phyloP scores from a whole-genome alignment of 129 eudicot genomes.

The Tanacetum coccineum region DNA sequence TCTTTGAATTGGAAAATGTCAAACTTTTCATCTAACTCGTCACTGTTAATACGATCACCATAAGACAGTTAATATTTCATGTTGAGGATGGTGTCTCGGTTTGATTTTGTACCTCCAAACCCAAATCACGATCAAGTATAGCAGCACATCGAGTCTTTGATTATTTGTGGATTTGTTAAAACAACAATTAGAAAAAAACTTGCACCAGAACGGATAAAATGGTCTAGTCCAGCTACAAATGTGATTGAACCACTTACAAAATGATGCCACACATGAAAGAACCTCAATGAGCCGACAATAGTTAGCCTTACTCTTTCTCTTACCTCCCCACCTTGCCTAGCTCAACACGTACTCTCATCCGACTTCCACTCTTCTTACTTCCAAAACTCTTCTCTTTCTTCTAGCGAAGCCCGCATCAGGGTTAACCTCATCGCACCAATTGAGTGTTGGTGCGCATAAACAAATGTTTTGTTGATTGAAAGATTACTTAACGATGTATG shows the following conservation, averaged over 20 bases:
- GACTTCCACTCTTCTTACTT: too few species aligned
- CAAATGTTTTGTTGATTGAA: constrained; percentile 34
- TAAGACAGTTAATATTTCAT: constrained; percentile 34
- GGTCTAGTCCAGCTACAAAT: constrained; percentile 29
- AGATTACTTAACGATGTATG: constrained; percentile 17
- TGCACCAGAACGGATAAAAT: constrained; percentile 11
- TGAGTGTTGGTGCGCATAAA: constrained; percentile 34
- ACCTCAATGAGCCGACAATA: constrained; percentile 24
- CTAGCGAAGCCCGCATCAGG: too few species aligned
- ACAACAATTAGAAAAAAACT: constrained; percentile 21
- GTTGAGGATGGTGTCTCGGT: constrained; percentile 35
- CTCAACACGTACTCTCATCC: too few species aligned
- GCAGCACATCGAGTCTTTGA: constrained; percentile 9
- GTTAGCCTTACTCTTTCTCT: constrained; percentile 33
- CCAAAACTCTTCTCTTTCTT: too few species aligned
- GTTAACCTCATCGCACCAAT: constrained; percentile 24
- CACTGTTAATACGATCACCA: constrained; percentile 17
- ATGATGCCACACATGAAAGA: constrained; percentile 9
- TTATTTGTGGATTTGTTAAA: constrained; percentile 22
- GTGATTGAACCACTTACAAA: constrained; percentile 18
- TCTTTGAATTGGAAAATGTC: constrained; percentile 29
- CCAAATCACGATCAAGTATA: constrained; percentile 19
- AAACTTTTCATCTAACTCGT: constrained; percentile 36
- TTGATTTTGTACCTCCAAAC: constrained; percentile 18
- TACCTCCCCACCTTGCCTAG: too few species aligned